Evolutionary conservation across 345 rosid species (phyloP).

Genomic region (Populus simonii): DNA sequence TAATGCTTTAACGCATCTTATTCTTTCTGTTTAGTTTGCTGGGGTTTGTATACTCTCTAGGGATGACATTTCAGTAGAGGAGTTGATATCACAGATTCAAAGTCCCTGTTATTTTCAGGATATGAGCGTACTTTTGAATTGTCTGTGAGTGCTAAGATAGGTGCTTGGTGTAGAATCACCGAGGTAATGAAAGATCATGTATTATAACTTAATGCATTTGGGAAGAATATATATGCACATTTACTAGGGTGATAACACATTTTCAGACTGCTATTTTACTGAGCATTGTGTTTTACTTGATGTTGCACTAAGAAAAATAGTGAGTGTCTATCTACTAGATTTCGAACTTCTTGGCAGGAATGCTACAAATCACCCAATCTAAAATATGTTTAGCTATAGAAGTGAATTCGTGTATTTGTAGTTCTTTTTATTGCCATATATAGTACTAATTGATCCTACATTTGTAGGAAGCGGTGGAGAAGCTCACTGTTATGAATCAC

Average conservation of each 20-base stretch:
- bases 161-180: not conserved
- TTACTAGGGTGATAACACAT: not conserved
- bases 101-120: not conserved
- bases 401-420: not conserved
- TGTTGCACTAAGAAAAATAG: not conserved
- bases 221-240: not conserved
- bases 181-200: not conserved
- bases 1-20: not conserved
- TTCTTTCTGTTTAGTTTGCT: not conserved
- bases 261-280: not conserved
- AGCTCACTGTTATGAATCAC: constrained; percentile 77
- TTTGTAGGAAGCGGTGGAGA: constrained; percentile 78
- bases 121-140: not conserved
- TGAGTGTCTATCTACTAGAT: not conserved
- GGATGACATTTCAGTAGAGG: not conserved
- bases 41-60: not conserved
- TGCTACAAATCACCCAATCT: not conserved
- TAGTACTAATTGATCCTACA: constrained; percentile 16
- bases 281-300: not conserved
- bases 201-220: not conserved
- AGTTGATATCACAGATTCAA: not conserved
- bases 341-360: not conserved
- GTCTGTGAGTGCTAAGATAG: not conserved
- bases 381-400: not conserved
- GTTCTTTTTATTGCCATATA: not conserved